phyloP scores from a whole-genome alignment of 495 filamentous ascomycete genomes.

The Aspergillus saccharolyticus region DNA sequence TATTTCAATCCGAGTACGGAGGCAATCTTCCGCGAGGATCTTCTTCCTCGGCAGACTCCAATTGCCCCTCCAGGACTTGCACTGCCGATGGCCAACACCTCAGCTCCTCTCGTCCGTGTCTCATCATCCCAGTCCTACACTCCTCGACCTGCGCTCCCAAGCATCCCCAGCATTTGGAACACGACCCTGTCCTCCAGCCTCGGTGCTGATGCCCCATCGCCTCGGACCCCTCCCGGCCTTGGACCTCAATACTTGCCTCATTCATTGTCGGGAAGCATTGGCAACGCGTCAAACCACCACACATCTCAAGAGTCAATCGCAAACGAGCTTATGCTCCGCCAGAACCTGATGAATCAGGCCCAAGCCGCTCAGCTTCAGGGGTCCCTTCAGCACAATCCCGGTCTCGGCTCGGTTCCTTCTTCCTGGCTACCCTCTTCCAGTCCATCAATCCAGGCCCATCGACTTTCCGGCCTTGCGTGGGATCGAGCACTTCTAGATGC shows the following conservation, averaged over 20 bases:
- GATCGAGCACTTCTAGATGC: constrained; percentile 20
- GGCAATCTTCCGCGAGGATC: constrained; percentile 24
- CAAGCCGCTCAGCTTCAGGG: constrained; percentile 18
- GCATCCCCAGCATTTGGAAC: constrained; percentile 46
- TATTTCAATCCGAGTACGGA: constrained; percentile 20
- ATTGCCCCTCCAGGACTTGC: constrained; percentile 38
- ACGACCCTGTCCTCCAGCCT: constrained; percentile 31
- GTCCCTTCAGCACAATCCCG: constrained; percentile 13
- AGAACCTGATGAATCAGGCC: constrained; percentile 26
- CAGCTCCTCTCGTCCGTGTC: constrained; percentile 20
- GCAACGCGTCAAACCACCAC: constrained; percentile 19
- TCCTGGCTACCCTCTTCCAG: constrained; percentile 28
- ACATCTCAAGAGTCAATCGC: constrained; percentile 25
- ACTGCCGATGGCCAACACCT: constrained; percentile 21
- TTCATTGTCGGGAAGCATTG: constrained; percentile 16
- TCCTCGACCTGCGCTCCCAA: constrained; percentile 30
- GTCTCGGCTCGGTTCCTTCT: constrained; percentile 17
- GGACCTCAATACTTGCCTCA: constrained; percentile 23
- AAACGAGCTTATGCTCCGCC: constrained; percentile 28
- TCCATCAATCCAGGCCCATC: constrained; percentile 16
- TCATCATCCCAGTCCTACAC: constrained; percentile 34
- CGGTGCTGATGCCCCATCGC: constrained; percentile 25
- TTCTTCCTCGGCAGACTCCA: constrained; percentile 24
- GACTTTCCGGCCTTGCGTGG: constrained; percentile 23
- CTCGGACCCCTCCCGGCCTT: constrained; percentile 33